Evolutionary conservation across 441 rosid genomes (phyloP).

Genomic region (Viola pubescens): DNA sequence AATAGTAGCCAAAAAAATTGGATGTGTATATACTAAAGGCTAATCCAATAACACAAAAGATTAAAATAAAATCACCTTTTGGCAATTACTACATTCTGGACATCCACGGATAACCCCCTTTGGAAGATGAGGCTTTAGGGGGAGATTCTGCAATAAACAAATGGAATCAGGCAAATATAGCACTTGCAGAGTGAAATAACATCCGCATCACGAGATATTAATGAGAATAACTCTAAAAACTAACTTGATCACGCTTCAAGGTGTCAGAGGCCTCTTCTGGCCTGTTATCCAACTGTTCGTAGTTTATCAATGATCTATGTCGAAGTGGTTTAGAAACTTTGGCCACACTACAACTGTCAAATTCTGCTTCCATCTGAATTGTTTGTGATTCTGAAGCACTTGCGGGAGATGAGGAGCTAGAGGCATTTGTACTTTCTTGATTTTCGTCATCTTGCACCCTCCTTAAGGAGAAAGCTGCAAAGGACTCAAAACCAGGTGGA

Average conservation of each 20-base stretch:
- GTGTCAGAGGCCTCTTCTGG: conserved; percentile 44
- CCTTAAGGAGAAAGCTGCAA: conserved; percentile 61
- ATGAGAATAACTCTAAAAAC: conserved; percentile 15
- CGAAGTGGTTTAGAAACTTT: conserved; percentile 49
- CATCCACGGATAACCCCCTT: conserved; percentile 85
- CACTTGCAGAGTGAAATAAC: conserved; percentile 3
- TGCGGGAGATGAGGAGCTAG: conserved; percentile 32
- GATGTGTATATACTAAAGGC: conserved; percentile 9
- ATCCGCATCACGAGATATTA: conserved; percentile 3
- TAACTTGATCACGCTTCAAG: conserved; percentile 51
- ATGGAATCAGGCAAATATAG: conserved; percentile 12
- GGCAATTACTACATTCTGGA: conserved; percentile 72
- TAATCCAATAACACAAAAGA: conserved; percentile 4
- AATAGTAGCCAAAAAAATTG: neutral
- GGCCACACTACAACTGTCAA: conserved; percentile 24
- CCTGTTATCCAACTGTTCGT: conserved; percentile 33
- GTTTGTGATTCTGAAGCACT: conserved; percentile 39
- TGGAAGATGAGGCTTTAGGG: conserved; percentile 45
- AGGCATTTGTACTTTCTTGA: conserved; percentile 26
- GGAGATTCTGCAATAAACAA: conserved; percentile 41
- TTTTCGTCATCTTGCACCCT: conserved; percentile 36
- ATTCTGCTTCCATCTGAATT: conserved; percentile 40
- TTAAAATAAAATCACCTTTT: conserved; percentile 51
- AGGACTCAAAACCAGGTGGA: conserved; percentile 96
- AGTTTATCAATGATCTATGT: conserved; percentile 63